phyloP scores from a whole-genome alignment of 2,329 filamentous ascomycete species.

The Pseudogymnoascus sp. region DNA sequence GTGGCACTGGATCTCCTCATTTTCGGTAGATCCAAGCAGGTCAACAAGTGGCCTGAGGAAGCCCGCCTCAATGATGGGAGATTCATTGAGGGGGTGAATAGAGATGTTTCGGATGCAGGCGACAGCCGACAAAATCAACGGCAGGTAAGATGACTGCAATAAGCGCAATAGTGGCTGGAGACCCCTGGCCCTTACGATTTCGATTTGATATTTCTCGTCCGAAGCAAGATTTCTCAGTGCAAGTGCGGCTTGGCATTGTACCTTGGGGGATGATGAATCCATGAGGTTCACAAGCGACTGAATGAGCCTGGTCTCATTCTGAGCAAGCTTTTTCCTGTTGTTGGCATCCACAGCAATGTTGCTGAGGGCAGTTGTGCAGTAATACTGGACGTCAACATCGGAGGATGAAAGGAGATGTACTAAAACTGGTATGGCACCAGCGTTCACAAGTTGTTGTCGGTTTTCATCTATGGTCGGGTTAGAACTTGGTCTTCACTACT shows the following conservation, averaged over 20 bases:
- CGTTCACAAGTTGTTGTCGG: constrained; percentile 91
- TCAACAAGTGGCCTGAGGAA: constrained; percentile 93
- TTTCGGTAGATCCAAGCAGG: constrained; percentile 87
- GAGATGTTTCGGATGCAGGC: constrained; percentile 99
- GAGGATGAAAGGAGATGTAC: constrained; percentile 88
- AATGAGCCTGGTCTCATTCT: constrained; percentile 84
- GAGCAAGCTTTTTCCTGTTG: constrained; percentile 84
- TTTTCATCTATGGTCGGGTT: constrained; percentile 69
- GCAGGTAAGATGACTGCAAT: constrained; percentile 89
- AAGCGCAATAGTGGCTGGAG: constrained; percentile 79
- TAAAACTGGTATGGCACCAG: constrained; percentile 93
- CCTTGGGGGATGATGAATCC: constrained; percentile 95
- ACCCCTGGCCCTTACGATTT: constrained; percentile 86
- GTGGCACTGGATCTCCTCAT: constrained; percentile 98
- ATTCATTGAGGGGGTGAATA: constrained; percentile 95
- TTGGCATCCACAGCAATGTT: constrained; percentile 94
- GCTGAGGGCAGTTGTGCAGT: constrained; percentile 96
- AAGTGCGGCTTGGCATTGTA: constrained; percentile 93
- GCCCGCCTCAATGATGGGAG: constrained; percentile 94
- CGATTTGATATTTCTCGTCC: constrained; percentile 96
- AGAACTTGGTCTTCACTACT: constrained; percentile 17
- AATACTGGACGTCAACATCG: constrained; percentile 98
- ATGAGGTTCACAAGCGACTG: constrained; percentile 92
- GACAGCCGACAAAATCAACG: constrained; percentile 90
- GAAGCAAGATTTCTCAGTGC: constrained; percentile 92